Percentiles rank a stretch among this genome's conserved stretches.
phyloP scores from a whole-genome alignment of 106 monocot species.

The Phalaenopsis equestris region DNA sequence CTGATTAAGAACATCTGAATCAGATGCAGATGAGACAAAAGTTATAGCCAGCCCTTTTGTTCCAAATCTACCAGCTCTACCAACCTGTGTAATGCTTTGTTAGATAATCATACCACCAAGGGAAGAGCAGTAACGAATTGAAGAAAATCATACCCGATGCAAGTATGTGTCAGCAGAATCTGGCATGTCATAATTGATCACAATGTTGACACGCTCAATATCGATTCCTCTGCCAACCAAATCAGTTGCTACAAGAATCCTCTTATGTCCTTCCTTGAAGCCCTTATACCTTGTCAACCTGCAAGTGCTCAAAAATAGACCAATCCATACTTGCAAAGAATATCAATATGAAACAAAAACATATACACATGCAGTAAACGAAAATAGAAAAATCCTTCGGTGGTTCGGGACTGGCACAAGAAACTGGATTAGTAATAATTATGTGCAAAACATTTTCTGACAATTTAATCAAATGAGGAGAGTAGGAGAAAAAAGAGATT shows the following conservation, averaged over 20 bases:
- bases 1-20: slow-evolving; percentile 93
- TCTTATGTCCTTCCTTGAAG: slow-evolving; percentile 97
- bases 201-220: slow-evolving; percentile 98
- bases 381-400: too few relatives aligned
- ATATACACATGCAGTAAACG: neutral
- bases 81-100: slow-evolving; percentile 35
- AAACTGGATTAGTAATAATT: neutral
- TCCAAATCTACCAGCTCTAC: slow-evolving; percentile 90
- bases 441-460: neutral
- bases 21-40: slow-evolving; percentile 87
- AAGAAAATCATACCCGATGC: slow-evolving; percentile 56
- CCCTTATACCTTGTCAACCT: slow-evolving; percentile 94
- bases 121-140: neutral
- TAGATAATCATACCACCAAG: neutral
- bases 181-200: slow-evolving; percentile 99
- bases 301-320: neutral
- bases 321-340: neutral
- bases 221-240: slow-evolving; percentile 96
- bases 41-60: slow-evolving; percentile 97
- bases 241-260: slow-evolving; percentile 93
- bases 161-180: slow-evolving; percentile 97
- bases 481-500: too few relatives aligned
- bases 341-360: too few relatives aligned
- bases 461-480: neutral
- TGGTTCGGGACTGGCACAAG: neutral